Percentiles rank a stretch among this genome's conserved stretches.
These are phyloP conservation scores for Mrakia frigida DNA, from an alignment of 768 basidiomycete genomes.

Conservation along the genomic window DNA sequence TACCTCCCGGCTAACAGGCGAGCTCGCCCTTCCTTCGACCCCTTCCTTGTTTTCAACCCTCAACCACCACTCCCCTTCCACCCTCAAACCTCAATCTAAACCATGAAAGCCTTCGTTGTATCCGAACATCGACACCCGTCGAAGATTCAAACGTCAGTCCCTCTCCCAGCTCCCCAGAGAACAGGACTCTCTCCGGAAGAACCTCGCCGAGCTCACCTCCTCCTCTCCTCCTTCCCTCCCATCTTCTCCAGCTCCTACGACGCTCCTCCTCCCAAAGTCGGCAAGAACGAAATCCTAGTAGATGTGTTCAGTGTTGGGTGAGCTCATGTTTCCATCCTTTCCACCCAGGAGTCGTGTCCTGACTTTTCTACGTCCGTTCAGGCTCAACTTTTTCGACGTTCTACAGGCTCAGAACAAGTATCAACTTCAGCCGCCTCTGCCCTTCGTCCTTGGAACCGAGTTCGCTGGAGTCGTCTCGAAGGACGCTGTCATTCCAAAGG, in stretches of 20 bases:
- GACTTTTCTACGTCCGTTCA: no score
- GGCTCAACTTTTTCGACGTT: conserved; percentile 28
- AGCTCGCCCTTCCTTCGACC: no score
- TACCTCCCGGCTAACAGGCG: no score
- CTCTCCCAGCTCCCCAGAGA: neutral
- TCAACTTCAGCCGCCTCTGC: conserved; percentile 73
- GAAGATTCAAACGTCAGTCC: conserved; percentile 51
- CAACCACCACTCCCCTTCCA: no score
- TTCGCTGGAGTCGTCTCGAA: conserved; percentile 71
- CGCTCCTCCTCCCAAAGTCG: conserved; percentile 57
- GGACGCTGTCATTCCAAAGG: conserved; percentile 68
- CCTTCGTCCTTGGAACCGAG: conserved; percentile 75
- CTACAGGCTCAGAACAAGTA: conserved; percentile 86
- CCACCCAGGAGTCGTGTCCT: no score
- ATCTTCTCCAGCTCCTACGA: conserved; percentile 43
- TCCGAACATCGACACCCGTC: conserved; percentile 65
- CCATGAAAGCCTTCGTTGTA: conserved; percentile 75
- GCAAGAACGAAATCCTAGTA: conserved; percentile 59
- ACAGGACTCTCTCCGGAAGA: neutral
- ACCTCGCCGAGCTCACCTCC: neutral
- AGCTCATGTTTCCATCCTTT: neutral
- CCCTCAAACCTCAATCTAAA: neutral
- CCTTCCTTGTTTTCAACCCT: no score
- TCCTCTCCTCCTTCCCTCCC: neutral
- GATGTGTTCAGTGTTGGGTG: conserved; percentile 61